Evolutionary conservation across 768 basidiomycete genomes (phyloP).

Genomic region (Podaxis sp.): DNA sequence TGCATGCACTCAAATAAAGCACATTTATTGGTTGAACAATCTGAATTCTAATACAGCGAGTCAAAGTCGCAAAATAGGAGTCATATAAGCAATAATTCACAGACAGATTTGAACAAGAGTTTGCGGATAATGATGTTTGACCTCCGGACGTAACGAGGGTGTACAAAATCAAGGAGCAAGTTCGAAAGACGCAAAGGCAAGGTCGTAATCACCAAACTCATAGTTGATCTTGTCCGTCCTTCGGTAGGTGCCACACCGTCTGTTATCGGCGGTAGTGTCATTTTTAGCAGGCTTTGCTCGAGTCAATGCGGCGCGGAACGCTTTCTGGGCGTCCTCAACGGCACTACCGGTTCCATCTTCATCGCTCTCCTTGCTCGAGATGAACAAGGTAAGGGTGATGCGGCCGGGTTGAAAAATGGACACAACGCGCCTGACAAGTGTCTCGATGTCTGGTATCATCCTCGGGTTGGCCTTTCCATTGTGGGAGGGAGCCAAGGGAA

Average conservation of each 20-base stretch:
- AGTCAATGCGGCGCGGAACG: conserved; percentile 64
- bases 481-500: conserved; percentile 57
- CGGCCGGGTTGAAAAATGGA: conserved; percentile 89
- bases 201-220: conserved; percentile 90
- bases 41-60: neutral
- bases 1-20: no score
- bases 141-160: no score
- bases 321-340: conserved; percentile 71
- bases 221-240: conserved; percentile 98
- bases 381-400: conserved; percentile 86
- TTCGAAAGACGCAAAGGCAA: conserved; percentile 89
- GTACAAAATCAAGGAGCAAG: conserved; percentile 23
- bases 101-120: neutral
- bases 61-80: neutral
- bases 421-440: conserved; percentile 86
- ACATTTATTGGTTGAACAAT: neutral
- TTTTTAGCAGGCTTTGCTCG: conserved; percentile 23
- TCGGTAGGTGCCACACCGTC: conserved; percentile 47
- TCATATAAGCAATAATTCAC: neutral
- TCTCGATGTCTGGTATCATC: conserved; percentile 70
- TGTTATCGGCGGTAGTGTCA: neutral
- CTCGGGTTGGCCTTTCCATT: conserved; percentile 24
- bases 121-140: neutral
- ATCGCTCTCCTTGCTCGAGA: conserved; percentile 61
- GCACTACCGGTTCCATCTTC: conserved; percentile 44